Conservation (phyloP, 495 filamentous ascomycete genomes). For the Penicillium desertorum region DNA sequence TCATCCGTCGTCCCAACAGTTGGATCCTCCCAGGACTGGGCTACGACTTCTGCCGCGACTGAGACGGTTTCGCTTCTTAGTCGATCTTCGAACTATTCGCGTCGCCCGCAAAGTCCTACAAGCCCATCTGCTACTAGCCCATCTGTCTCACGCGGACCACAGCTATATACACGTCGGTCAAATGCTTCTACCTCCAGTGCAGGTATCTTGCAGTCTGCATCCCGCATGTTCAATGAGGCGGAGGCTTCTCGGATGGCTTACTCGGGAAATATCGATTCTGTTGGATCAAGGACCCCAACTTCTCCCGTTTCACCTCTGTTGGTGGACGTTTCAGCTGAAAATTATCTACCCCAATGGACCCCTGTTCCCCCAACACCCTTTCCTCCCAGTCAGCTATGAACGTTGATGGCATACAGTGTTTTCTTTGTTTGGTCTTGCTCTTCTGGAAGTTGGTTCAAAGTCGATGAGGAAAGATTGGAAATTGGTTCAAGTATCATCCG, state of each 20-base stretch:
- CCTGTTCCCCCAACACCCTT: not conserved
- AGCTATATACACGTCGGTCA: conserved; percentile 1
- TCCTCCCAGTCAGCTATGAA: not conserved
- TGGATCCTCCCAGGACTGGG: conserved; percentile 20
- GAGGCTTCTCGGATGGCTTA: not conserved
- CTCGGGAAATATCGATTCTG: not conserved
- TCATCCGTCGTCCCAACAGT: not conserved
- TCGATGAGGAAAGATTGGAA: not conserved
- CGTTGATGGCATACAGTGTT: not conserved
- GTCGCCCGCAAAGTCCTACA: not conserved
- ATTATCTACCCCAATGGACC: not conserved
- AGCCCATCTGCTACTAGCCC: not conserved
- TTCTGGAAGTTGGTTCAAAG: not conserved
- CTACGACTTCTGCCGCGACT: conserved; percentile 8
- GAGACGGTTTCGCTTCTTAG: conserved; percentile 10
- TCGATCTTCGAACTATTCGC: not conserved
- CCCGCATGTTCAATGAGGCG: not conserved
- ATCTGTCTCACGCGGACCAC: not conserved
- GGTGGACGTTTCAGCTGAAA: not conserved
- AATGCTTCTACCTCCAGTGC: conserved; percentile 7
- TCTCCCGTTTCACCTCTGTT: not conserved
- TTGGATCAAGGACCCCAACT: not conserved
- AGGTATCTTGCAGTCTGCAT: not conserved
- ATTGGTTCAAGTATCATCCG: not conserved
- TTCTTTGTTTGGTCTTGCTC: not conserved